Base-by-base conservation (phyloP, 306 rosid species). In the Astragalus membranaceus region DNA sequence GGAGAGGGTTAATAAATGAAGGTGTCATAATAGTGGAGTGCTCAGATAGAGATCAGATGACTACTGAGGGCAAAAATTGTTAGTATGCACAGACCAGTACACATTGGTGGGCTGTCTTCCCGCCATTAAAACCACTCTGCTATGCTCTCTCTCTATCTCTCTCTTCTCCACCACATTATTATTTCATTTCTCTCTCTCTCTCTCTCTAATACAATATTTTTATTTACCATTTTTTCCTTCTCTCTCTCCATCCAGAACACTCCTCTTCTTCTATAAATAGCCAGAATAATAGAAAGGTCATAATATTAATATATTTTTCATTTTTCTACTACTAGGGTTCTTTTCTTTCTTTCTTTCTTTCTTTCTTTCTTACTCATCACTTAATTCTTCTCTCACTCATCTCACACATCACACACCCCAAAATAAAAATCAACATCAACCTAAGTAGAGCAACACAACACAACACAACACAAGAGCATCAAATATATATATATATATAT, bases 91-190 rank as follows among this genome's bases (percentile, higher is more conserved):
- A 85, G 81, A 81, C 30, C 77, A 64, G 91, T 80, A 82, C 87
- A 75, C 16, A 74, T 80, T 75, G 89, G 88, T 84, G 87, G 82
- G 79, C 85, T 82, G 80, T 77, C 87, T 72, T 84, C 85, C 92
- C 88, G 80, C 95, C 95, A 80, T 82, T 78, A 77, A 86, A 68
- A 78, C 81, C 82, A 70, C 64, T 68, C 80, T 76, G 30, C 30
- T 26, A 26, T 26, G 30, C 30, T 26, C 3, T 26, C 23, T 20
- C 23, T 20, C 23, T 26, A 1, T 35, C 26, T 36, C 47, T 57
- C 69, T 30, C 61, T 57, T 72, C 70, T 81, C 59, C 81, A 60
- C 72, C 63, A 70, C 85, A 44, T 88, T 63, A 29, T 58, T 26
- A 33, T 15, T 32, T 10, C 32, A 3, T 17, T 51, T 29, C 0